A percentile compares a stretch with the other conserved stretches of the same genome.
phyloP scores from a whole-genome alignment of 257 asterid genomes.

The Ocimum tenuiflorum region DNA sequence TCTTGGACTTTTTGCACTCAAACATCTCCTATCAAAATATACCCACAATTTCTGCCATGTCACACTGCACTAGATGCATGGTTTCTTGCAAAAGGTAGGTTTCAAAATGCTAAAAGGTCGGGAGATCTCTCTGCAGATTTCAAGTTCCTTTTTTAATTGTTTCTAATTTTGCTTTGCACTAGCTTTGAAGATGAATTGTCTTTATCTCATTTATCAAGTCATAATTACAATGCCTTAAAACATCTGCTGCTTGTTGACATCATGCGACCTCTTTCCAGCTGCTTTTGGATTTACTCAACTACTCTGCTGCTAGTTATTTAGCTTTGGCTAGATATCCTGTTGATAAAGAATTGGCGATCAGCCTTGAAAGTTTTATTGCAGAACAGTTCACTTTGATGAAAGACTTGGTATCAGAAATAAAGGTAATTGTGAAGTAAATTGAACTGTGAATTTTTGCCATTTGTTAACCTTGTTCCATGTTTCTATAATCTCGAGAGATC shows the following conservation, averaged over 20 bases:
- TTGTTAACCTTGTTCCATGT: conserved; percentile 1
- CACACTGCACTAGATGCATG: neutral
- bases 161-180: neutral
- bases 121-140: neutral
- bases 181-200: neutral
- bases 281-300: conserved; percentile 72
- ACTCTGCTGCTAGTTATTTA: conserved; percentile 59
- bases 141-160: neutral
- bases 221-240: neutral
- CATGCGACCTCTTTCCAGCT: conserved; percentile 45
- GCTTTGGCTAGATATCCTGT: conserved; percentile 58
- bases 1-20: neutral
- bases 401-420: conserved; percentile 58
- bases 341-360: conserved; percentile 42
- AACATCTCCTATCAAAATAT: conserved; percentile 4
- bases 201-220: neutral
- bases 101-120: neutral
- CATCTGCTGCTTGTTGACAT: conserved; percentile 16
- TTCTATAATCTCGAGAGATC: conserved; percentile 5
- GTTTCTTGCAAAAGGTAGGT: neutral
- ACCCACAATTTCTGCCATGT: neutral
- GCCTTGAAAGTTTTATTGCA: conserved; percentile 58
- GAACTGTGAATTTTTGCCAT: neutral
- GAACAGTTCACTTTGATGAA: conserved; percentile 62
- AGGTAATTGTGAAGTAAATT: conserved; percentile 35